A percentile compares a stretch with the other conserved stretches of the same genome.
Conservation (phyloP, 177 flowering plant genomes). For the Telopea speciosissima region DNA sequence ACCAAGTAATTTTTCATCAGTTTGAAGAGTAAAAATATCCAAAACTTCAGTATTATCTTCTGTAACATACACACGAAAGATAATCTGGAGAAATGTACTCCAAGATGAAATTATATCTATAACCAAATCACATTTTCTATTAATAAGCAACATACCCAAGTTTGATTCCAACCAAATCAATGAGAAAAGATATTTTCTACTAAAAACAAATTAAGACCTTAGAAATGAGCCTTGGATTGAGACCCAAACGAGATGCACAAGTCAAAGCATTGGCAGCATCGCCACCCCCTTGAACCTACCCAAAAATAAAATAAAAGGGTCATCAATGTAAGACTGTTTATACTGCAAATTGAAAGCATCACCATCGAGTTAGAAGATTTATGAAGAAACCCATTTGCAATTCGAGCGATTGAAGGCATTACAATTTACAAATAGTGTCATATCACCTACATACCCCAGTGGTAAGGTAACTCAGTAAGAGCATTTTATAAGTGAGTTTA, state of each 20-base stretch:
- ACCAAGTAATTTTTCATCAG: neutral
- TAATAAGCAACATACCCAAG: too few species aligned
- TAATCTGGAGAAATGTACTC: neutral
- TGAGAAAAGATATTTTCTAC: too few species aligned
- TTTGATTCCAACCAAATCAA: too few species aligned
- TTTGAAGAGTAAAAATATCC: too few species aligned
- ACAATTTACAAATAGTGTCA: too few species aligned
- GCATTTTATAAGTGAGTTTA: constrained; percentile 4
- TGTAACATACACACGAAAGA: neutral
- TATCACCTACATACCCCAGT: too few species aligned
- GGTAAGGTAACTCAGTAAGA: too few species aligned
- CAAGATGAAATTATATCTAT: too few species aligned
- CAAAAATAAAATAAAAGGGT: neutral
- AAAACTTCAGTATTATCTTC: neutral
- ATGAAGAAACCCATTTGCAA: too few species aligned
- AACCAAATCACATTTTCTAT: too few species aligned
- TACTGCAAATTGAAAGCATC: neutral
- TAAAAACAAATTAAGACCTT: constrained; percentile 36
- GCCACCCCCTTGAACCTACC: constrained; percentile 89
- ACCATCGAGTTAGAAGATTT: neutral
- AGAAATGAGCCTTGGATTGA: constrained; percentile 64
- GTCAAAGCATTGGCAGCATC: constrained; percentile 89
- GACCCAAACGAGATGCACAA: constrained; percentile 77
- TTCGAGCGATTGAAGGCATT: too few species aligned
- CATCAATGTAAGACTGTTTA: neutral